A percentile compares a stretch with the other conserved stretches of the same genome.
Evolutionary conservation across 306 rosid species (phyloP).

Genomic region (Mimosa bimucronata): DNA sequence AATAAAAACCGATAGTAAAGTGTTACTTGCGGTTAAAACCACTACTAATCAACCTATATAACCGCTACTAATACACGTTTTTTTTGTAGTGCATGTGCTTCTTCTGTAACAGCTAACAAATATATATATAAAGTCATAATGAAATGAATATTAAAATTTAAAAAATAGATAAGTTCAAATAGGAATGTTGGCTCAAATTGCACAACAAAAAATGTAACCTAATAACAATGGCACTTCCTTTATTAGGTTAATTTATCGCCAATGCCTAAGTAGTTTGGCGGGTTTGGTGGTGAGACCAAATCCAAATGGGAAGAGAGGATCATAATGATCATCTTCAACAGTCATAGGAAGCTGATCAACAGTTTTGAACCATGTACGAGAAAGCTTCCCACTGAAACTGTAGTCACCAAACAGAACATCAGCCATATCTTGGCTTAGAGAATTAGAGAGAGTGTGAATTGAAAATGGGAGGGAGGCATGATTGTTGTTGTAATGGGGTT

Average conservation of each 20-base stretch:
- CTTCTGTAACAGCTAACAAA: not conserved
- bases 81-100: too few species aligned
- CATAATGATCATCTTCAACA: constrained; percentile 55
- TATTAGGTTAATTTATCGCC: too few species aligned
- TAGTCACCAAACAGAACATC: constrained; percentile 56
- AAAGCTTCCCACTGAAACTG: constrained; percentile 57
- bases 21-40: too few species aligned
- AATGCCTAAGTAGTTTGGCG: constrained; percentile 24
- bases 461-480: too few species aligned
- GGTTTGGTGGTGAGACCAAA: constrained; percentile 54
- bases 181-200: not conserved
- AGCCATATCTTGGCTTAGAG: constrained; percentile 58
- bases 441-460: too few species aligned
- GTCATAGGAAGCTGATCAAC: constrained; percentile 60
- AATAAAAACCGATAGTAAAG: too few species aligned
- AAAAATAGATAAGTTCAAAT: not conserved
- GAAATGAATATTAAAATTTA: not conserved
- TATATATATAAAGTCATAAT: not conserved
- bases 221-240: too few species aligned
- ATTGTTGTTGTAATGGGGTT: too few species aligned
- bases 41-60: too few species aligned
- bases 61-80: too few species aligned
- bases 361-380: constrained; percentile 57
- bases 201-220: not conserved
- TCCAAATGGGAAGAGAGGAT: constrained; percentile 57